These are phyloP conservation scores for Lycium barbarum DNA, from an alignment of 257 asterid genomes.

Conservation along the genomic window DNA sequence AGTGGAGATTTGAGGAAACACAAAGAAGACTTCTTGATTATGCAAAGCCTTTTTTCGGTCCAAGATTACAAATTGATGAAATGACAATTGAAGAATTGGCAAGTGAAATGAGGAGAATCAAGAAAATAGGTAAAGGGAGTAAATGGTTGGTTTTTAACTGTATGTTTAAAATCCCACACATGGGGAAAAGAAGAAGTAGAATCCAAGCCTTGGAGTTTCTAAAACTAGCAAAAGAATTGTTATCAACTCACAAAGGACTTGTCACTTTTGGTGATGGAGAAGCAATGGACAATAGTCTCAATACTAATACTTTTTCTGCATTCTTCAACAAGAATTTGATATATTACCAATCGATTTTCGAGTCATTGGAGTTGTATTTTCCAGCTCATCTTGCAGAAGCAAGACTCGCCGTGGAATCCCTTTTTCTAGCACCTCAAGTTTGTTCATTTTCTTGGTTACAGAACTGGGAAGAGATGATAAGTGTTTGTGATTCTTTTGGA, in stretches of 20 bases:
- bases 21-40: constrained; percentile 52
- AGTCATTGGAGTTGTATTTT: constrained; percentile 64
- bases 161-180: constrained; percentile 73
- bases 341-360: constrained; percentile 61
- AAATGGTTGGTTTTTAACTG: constrained; percentile 74
- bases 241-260: constrained; percentile 48
- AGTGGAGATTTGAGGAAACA: constrained; percentile 59
- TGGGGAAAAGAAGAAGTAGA: constrained; percentile 55
- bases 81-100: constrained; percentile 42
- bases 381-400: constrained; percentile 72
- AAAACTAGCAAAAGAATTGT: constrained; percentile 45
- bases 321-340: constrained; percentile 49
- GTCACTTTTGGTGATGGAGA: constrained; percentile 70
- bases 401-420: constrained; percentile 64
- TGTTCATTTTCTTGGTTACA: constrained; percentile 54
- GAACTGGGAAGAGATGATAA: constrained; percentile 48
- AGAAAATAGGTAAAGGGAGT: constrained; percentile 36
- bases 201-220: constrained; percentile 49
- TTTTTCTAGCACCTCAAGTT: constrained; percentile 60
- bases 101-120: constrained; percentile 44
- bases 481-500: not conserved
- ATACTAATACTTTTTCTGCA: constrained; percentile 39
- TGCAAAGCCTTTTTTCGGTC: constrained; percentile 47
- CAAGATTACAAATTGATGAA: constrained; percentile 55
- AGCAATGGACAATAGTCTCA: constrained; percentile 35